These are phyloP conservation scores for Hawksworthiomyces lignivorus DNA, from an alignment of 2,329 filamentous ascomycete species.

Conservation along the genomic window DNA sequence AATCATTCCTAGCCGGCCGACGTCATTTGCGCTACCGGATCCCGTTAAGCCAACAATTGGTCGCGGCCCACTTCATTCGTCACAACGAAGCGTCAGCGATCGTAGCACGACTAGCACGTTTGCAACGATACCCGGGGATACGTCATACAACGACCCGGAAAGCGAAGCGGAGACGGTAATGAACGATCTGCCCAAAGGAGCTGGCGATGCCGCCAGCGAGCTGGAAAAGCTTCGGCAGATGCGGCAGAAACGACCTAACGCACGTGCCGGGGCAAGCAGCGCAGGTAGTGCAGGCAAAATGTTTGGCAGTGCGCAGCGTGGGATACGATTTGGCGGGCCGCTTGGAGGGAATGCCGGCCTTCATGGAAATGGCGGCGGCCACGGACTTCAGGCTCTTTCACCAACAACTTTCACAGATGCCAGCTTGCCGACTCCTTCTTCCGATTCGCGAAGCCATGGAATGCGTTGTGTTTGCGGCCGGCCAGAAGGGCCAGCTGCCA, in stretches of 20 bases:
- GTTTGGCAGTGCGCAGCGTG: slow-evolving; percentile 10
- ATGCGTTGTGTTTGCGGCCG: slow-evolving; percentile 52
- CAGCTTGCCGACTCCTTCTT: slow-evolving; percentile 38
- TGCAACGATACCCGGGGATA: slow-evolving; percentile 22
- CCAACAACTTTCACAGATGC: slow-evolving; percentile 44
- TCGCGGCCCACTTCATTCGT: slow-evolving; percentile 37
- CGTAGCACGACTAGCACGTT: slow-evolving; percentile 35
- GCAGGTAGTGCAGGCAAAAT: slow-evolving; percentile 3
- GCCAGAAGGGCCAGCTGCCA: slow-evolving; percentile 31
- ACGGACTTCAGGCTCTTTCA: slow-evolving; percentile 29
- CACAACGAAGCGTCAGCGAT: slow-evolving; percentile 41
- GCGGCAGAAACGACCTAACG: slow-evolving; percentile 29
- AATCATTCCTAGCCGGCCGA: slow-evolving; percentile 53
- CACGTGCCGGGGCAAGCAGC: slow-evolving; percentile 6
- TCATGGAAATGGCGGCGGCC: slow-evolving; percentile 9
- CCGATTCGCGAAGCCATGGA: slow-evolving; percentile 31
- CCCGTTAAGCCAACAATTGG: slow-evolving; percentile 38
- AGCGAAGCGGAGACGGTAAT: slow-evolving; percentile 54
- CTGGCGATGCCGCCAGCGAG: slow-evolving; percentile 53
- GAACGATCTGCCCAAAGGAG: slow-evolving; percentile 31
- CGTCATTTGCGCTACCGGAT: slow-evolving; percentile 51
- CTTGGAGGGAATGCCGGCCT: slow-evolving; percentile 16
- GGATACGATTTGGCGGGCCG: slow-evolving; percentile 7
- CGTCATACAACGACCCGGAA: slow-evolving; percentile 32
- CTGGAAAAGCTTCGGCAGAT: slow-evolving; percentile 50